Evolutionary conservation across 2,329 filamentous ascomycete genomes (phyloP), one percentile per base, ranked within the genome.

Genomic region (Daldinia eschscholtzii): DNA sequence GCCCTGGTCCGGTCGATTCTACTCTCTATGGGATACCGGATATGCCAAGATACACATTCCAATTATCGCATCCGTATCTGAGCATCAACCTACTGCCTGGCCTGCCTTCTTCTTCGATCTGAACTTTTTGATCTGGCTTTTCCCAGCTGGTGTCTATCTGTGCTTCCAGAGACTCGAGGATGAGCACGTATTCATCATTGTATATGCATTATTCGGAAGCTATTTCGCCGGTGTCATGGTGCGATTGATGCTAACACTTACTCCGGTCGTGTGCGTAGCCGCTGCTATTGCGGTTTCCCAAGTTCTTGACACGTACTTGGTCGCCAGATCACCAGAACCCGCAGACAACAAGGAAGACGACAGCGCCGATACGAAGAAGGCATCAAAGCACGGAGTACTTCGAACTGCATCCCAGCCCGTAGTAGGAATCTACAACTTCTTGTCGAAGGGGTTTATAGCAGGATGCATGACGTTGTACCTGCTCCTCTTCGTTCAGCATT

Each of bases 171-270:
- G 92, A 71, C 89, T 99, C 65, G 91, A 89, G 75, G 97, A 99
- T 78, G 94, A 99, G 86, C 96, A 99, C 79, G 95, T 99, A 68
- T 99, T 99, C 78, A 89, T 99, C 75, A 92, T 99, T 76, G 97
- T 98, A 74, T 99, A 99, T 79, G 90, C 94, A n/a, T 89, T 99
- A 52, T 91, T 98, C 72, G 93, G 93, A 73, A 98, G 93, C 82
- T 99, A 99, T 86, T 99, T 99, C 77, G 93, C 97, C 26, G 96
- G 96, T 79, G 97, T 99, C 83, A 99, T 99, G 96, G 96, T 99
- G 69, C 94, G 96, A 83, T 85, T 99, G 76, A 99, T 99, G 96
- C 88, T 99, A 70, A 99, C 96, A 0, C 84, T 99, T 74, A 99
- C 96, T 1, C 96, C 96, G 1, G 91, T 99, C 73, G 96, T 99